These are phyloP conservation scores for Aureobasidium mangrovei DNA, from an alignment of 2,329 filamentous ascomycete genomes.

Conservation along the genomic window DNA sequence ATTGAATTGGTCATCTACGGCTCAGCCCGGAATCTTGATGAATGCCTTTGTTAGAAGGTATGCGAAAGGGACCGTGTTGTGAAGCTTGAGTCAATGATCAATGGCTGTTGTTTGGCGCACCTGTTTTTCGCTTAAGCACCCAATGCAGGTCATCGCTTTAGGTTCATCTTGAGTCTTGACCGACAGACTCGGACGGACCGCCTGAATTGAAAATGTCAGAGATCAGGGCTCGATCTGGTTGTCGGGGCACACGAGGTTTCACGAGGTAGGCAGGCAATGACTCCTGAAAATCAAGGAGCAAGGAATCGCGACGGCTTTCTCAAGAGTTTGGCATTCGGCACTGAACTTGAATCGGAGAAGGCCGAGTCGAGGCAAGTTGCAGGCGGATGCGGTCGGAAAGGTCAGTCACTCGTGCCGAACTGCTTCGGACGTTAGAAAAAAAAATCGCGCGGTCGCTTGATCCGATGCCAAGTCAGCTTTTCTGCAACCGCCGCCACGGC, in stretches of 20 bases:
- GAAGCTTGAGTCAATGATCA: not conserved
- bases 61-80: not conserved
- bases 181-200: not conserved
- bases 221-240: not conserved
- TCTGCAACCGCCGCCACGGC: conserved; percentile 3
- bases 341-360: not conserved
- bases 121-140: conserved; percentile 9
- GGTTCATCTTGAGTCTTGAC: conserved; percentile 2
- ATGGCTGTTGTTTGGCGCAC: conserved; percentile 3
- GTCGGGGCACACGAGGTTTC: not conserved
- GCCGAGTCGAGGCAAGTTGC: not conserved
- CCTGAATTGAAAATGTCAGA: not conserved
- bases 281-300: not conserved
- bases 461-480: conserved; percentile 1
- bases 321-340: not conserved
- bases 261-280: not conserved
- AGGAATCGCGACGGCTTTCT: not conserved
- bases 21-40: not conserved
- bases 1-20: not conserved
- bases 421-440: conserved; percentile 10
- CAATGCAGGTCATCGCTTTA: conserved; percentile 9
- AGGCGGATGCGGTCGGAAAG: conserved; percentile 6
- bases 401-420: conserved; percentile 4
- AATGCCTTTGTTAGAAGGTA: not conserved
- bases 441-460: conserved; percentile 11